Percentiles rank a stretch among this genome's conserved stretches.
Evolutionary conservation across 352 stramenopile genomes (phyloP).

Genomic region (Pythium myriotylum): DNA sequence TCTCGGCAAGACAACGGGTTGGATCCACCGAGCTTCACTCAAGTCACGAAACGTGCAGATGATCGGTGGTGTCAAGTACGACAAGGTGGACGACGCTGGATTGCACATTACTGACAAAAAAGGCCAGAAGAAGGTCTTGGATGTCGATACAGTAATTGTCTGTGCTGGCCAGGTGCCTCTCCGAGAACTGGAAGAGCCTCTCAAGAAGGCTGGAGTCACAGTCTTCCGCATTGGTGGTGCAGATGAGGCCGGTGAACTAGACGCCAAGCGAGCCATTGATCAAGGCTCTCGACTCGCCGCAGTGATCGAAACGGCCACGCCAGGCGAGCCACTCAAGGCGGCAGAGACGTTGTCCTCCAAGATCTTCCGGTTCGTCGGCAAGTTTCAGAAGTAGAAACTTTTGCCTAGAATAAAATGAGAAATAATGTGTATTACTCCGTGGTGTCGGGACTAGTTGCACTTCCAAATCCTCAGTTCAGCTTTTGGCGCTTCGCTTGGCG

Average conservation of each 20-base stretch:
- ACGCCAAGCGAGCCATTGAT: conserved; percentile 98
- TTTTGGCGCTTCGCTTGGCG: conserved; percentile 5
- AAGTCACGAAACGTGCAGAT: conserved; percentile 93
- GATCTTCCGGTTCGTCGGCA: conserved; percentile 52
- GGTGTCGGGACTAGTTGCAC: too few species aligned
- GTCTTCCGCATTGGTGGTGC: conserved; percentile 96
- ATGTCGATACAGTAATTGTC: conserved; percentile 96
- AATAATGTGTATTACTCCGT: too few species aligned
- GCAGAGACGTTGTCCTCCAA: conserved; percentile 38
- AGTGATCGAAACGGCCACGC: conserved; percentile 78
- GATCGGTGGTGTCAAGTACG: conserved; percentile 93
- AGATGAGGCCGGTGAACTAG: conserved; percentile 94
- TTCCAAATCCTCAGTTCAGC: background rate
- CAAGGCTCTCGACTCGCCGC: conserved; percentile 91
- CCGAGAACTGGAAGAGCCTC: conserved; percentile 83
- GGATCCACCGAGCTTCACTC: conserved; percentile 95
- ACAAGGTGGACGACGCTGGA: conserved; percentile 94
- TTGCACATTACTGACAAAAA: conserved; percentile 94
- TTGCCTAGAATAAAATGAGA: too few species aligned
- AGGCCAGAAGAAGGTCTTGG: conserved; percentile 80
- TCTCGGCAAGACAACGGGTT: conserved; percentile 96
- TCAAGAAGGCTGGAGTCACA: conserved; percentile 69
- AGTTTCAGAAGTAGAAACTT: conserved; percentile 47
- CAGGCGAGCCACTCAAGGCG: conserved; percentile 59
- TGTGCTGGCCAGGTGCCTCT: conserved; percentile 95